Evolutionary conservation across 768 basidiomycete genomes (phyloP).

Genomic region (Mycena epipterygia): DNA sequence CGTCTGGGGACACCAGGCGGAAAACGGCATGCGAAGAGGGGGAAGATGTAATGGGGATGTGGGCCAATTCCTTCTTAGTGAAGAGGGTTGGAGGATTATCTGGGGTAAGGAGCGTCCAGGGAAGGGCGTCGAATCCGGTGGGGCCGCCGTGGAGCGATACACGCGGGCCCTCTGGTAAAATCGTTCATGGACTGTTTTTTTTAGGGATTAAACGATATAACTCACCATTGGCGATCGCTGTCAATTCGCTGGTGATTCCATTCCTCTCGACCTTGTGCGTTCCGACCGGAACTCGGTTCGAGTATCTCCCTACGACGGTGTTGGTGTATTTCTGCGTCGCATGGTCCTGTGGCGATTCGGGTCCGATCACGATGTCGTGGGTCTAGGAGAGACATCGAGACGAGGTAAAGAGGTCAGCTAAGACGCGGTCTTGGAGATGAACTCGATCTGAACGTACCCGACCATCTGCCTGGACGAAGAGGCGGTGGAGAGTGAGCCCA

Average conservation of each 20-base stretch:
- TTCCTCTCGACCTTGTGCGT: constrained; percentile 66
- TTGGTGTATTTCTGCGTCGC: constrained; percentile 76
- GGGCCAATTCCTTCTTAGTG: constrained; percentile 63
- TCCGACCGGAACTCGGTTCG: constrained; percentile 79
- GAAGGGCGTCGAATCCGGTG: constrained; percentile 69
- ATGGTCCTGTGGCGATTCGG: constrained; percentile 73
- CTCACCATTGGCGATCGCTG: constrained; percentile 58
- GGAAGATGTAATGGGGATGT: constrained; percentile 50
- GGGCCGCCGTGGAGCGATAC: constrained; percentile 85
- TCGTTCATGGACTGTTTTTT: background rate
- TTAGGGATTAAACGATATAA: constrained; percentile 9
- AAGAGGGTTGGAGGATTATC: constrained; percentile 65
- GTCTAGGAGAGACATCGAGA: constrained; percentile 57
- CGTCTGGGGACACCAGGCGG: constrained; percentile 68
- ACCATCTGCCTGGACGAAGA: constrained; percentile 76
- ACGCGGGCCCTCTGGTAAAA: constrained; percentile 56
- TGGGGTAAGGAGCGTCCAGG: constrained; percentile 64
- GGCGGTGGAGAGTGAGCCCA: constrained; percentile 77
- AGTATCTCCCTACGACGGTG: constrained; percentile 79
- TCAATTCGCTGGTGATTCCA: constrained; percentile 63
- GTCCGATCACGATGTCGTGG: constrained; percentile 83
- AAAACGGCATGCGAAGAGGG: constrained; percentile 63
- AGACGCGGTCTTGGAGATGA: background rate
- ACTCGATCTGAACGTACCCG: constrained; percentile 54
- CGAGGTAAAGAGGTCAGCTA: background rate